phyloP scores from a whole-genome alignment of 257 asterid genomes.

The Solanum peruvianum region DNA sequence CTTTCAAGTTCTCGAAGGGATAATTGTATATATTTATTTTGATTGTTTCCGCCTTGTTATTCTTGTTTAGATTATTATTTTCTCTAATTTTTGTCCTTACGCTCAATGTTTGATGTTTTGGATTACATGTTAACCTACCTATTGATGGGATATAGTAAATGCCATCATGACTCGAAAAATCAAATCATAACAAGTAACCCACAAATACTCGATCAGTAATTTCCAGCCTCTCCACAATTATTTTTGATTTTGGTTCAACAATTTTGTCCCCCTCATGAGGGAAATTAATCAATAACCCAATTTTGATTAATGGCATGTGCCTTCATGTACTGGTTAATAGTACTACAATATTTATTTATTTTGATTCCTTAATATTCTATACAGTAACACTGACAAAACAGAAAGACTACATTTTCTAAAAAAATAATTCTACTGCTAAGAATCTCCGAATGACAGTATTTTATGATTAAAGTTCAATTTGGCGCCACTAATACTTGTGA shows the following conservation, averaged over 20 bases:
- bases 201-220: constrained; percentile 4
- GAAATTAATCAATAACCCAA: background rate
- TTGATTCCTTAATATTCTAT: background rate
- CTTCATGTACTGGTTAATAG: background rate
- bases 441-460: background rate
- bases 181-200: too few relatives aligned
- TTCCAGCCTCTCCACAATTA: background rate
- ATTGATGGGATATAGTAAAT: too few relatives aligned
- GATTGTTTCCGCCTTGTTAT: too few relatives aligned
- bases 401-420: background rate
- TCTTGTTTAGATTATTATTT: too few relatives aligned
- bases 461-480: background rate
- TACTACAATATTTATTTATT: background rate
- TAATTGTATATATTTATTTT: too few relatives aligned
- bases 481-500: background rate
- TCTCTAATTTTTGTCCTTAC: too few relatives aligned
- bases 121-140: too few relatives aligned
- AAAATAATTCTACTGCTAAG: background rate
- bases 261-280: background rate
- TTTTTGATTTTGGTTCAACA: background rate
- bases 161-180: too few relatives aligned
- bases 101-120: too few relatives aligned
- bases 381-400: background rate
- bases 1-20: fast-evolving
- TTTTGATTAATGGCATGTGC: background rate